Base-by-base conservation (phyloP, 352 stramenopile genomes). In the Globisporangium lucens region DNA sequence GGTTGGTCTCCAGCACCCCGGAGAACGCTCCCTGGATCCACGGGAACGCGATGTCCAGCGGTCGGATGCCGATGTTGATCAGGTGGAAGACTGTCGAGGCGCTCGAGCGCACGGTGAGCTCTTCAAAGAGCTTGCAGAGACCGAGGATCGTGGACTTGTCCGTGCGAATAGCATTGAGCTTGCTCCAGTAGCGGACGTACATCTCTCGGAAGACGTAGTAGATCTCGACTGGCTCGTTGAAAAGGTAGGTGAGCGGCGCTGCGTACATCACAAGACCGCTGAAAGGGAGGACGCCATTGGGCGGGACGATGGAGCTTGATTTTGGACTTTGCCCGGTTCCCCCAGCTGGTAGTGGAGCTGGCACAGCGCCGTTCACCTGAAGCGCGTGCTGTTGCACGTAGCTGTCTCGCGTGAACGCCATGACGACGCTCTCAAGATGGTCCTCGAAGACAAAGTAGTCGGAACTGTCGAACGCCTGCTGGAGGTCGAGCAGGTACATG, bases 371-470 rank as follows among this genome's bases (percentile, higher is more conserved):
- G 56, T 90, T 90, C 4, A 93, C 72, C 65, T 78, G 74, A 4
- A 75, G 46, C 4, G 82, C 80, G 33, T 82, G 71, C 2, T 76
- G 49, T 30, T 73, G 70, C 17, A 90, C 78, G 36, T 82, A 75
- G 0, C 65, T 63, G 67, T 93, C 86, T 30, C 86, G 76, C 8
- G 81, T 90, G 65, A 93, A 94, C 27, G 83, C 81, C 73, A 92
- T 83, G 22, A 94, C 64, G 36, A 89, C 76, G 60, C 74, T 87
- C 64, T 87, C 76, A 51, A 94, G 75, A 35, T 87, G 76, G 51
- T 93, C 86, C 69, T 93, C 79, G 61, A 94, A 94, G 60, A 91
- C 82, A 69, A 94, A 93, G 61, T 93, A 92, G 65, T 94, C 83
- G 41, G 70, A 89, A 63, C 79, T 90, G 75, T 92, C 77, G 57